Evolutionary conservation across 1,284 basidiomycete species (phyloP), one percentile per base, ranked within the genome.

Genomic region (Ganoderma lucidum): DNA sequence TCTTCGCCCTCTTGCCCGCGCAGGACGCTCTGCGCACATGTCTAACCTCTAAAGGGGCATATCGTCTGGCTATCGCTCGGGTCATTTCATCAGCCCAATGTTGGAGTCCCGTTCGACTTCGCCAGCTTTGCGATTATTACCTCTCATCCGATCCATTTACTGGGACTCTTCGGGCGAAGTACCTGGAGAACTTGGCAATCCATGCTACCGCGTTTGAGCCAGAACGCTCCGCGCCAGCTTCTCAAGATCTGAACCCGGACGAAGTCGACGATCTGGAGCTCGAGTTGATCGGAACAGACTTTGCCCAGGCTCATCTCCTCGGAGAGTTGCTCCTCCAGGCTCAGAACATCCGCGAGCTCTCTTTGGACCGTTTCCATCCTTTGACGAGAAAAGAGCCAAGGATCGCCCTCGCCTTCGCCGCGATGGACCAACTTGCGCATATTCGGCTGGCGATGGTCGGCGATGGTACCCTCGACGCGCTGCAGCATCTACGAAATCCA

Each of bases 11-110:
- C 30, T 12, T 72, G 1, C 19, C 66, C 5, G 66, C 62, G 5
- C 8, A 30, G n/a, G 64, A 72, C 32, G 71, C 71, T 1, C 64
- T 70, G 0, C 53, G 55, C n/a, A 48, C 64, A 32, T 65, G 62
- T 6, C 68, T 70, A 23, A 28, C 68, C 12, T 70, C 63, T 2
- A 70, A 70, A 39, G 41, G 56, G 23, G 41, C 64, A 15, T 58
- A 42, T 6, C 14, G n/a, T 6, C 60, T 70, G n/a, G 71, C 66
- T 5, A 44, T 70, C 23, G 12, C 62, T 15, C 64, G 63, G 28
- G 61, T 68, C n/a, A 58, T 64, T 14, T 39, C 67, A 17, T 30
- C 23, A 17, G 58, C 23, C 6, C 28, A 53, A 14, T 68, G 67
- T 39, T 42, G 19, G 32, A 44, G 28, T 32, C 62, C 62, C 2